A percentile compares a stretch with the other conserved stretches of the same genome.
phyloP scores from a whole-genome alignment of 768 basidiomycete species.

The Serpula lacrymans region DNA sequence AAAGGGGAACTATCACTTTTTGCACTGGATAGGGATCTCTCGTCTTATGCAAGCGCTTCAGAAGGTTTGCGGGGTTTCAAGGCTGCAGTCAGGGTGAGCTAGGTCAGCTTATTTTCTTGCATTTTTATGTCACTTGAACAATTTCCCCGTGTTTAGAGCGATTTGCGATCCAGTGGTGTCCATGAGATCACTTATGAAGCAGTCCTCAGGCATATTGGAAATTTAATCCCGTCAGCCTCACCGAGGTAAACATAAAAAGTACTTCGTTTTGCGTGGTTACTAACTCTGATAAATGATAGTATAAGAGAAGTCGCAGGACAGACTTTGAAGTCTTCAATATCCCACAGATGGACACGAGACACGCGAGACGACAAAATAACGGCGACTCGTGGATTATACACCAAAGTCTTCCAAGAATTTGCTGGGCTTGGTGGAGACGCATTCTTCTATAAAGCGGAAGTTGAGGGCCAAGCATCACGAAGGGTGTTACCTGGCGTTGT shows the following conservation, averaged over 20 bases:
- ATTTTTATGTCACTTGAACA: background rate
- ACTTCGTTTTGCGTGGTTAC: slow-evolving; percentile 8
- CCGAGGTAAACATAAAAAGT: slow-evolving; percentile 53
- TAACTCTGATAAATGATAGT: slow-evolving; percentile 34
- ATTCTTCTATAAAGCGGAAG: slow-evolving; percentile 69
- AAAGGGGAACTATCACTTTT: slow-evolving; percentile 70
- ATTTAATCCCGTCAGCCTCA: slow-evolving; percentile 72
- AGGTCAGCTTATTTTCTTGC: slow-evolving; percentile 37
- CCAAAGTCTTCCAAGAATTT: slow-evolving; percentile 63
- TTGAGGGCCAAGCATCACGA: slow-evolving; percentile 61
- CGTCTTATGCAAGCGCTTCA: slow-evolving; percentile 68
- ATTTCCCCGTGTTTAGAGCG: slow-evolving; percentile 28
- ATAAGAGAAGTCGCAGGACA: slow-evolving; percentile 83
- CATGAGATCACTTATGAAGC: slow-evolving; percentile 88
- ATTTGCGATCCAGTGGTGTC: slow-evolving; percentile 35
- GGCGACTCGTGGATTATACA: slow-evolving; percentile 58
- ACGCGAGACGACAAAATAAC: slow-evolving; percentile 69
- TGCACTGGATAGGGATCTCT: slow-evolving; percentile 76
- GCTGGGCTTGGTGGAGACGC: slow-evolving; percentile 85
- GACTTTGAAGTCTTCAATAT: slow-evolving; percentile 77
- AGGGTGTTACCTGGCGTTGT: slow-evolving; percentile 57
- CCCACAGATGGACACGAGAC: slow-evolving; percentile 73
- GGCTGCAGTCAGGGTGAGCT: slow-evolving; percentile 74
- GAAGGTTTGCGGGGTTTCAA: slow-evolving; percentile 64
- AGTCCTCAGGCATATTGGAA: slow-evolving; percentile 70